Conservation (phyloP, 2,329 filamentous ascomycete species). For the Penicillium sp. region DNA sequence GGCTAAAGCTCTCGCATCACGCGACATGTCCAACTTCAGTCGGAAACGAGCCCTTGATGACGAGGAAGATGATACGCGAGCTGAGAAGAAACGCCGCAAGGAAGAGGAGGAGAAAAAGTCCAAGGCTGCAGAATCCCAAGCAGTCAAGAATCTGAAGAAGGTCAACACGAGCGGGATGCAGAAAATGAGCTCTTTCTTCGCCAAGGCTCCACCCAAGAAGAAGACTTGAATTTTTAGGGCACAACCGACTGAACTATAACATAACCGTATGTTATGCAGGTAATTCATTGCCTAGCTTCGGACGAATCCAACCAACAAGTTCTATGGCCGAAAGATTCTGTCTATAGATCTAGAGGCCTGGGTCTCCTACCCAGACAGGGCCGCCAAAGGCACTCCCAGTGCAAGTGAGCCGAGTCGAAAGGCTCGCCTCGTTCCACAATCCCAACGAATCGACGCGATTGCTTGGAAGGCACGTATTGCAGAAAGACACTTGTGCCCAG, state of each 20-base stretch:
- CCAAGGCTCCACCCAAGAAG: conserved; percentile 55
- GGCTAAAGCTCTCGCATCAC: conserved; percentile 67
- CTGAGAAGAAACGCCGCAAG: conserved; percentile 79
- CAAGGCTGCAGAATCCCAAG: conserved; percentile 72
- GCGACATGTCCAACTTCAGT: conserved; percentile 54
- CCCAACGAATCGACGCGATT: background rate
- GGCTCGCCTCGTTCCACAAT: background rate
- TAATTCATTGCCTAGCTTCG: background rate
- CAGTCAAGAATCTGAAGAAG: conserved; percentile 79
- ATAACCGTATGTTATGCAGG: background rate
- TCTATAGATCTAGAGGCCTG: background rate
- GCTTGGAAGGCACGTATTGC: background rate
- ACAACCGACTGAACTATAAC: background rate
- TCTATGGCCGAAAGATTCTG: background rate
- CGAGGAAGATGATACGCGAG: conserved; percentile 52
- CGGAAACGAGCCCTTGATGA: conserved; percentile 45
- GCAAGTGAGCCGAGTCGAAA: background rate
- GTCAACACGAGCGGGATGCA: conserved; percentile 92
- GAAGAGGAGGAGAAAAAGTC: conserved; percentile 88
- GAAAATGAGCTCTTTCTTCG: conserved; percentile 94
- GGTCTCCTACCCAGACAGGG: background rate
- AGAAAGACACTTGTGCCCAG: background rate
- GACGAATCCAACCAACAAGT: background rate
- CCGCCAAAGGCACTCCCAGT: background rate
- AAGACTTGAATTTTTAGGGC: conserved; percentile 26